Percentiles rank a stretch among this genome's conserved stretches.
phyloP scores from a whole-genome alignment of 2,329 filamentous ascomycete genomes.

The Sporothrix inflata region DNA sequence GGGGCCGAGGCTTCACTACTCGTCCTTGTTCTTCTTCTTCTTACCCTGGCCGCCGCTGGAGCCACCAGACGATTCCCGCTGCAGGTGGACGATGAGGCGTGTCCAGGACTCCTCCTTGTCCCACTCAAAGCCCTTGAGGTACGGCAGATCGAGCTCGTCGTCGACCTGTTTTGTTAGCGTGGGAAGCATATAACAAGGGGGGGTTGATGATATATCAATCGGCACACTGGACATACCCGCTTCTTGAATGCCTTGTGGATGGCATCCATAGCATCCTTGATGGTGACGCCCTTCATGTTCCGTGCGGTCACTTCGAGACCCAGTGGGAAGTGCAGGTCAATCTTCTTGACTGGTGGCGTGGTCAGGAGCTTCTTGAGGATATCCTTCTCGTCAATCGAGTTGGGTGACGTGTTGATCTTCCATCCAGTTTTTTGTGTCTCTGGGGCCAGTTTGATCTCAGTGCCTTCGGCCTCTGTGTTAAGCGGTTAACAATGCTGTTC shows the following conservation, averaged over 20 bases:
- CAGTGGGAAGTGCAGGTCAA: slow-evolving; percentile 88
- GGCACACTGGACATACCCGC: slow-evolving; percentile 65
- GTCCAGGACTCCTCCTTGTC: slow-evolving; percentile 92
- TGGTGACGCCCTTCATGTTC: slow-evolving; percentile 92
- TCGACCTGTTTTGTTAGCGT: slow-evolving; percentile 65
- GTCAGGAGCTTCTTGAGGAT: slow-evolving; percentile 81
- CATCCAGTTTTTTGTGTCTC: slow-evolving; percentile 89
- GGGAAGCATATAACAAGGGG: neutral
- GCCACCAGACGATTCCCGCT: slow-evolving; percentile 57
- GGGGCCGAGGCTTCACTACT: slow-evolving; percentile 40
- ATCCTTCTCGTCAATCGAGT: slow-evolving; percentile 78
- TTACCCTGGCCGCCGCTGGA: slow-evolving; percentile 43
- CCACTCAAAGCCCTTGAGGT: slow-evolving; percentile 95
- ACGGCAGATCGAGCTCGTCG: slow-evolving; percentile 85
- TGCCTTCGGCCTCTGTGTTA: slow-evolving; percentile 69
- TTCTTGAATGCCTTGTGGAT: slow-evolving; percentile 98
- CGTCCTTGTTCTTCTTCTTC: slow-evolving; percentile 69
- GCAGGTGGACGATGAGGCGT: slow-evolving; percentile 82
- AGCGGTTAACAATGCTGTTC: neutral
- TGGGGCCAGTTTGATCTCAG: slow-evolving; percentile 71
- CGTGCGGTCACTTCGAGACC: slow-evolving; percentile 86
- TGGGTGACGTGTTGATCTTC: slow-evolving; percentile 90
- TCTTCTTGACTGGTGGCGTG: slow-evolving; percentile 85
- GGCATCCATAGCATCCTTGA: slow-evolving; percentile 94
- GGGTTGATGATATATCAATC: neutral